Base-by-base conservation (phyloP, 176 grass and related monocot genomes). In the Ensete ventricosum region DNA sequence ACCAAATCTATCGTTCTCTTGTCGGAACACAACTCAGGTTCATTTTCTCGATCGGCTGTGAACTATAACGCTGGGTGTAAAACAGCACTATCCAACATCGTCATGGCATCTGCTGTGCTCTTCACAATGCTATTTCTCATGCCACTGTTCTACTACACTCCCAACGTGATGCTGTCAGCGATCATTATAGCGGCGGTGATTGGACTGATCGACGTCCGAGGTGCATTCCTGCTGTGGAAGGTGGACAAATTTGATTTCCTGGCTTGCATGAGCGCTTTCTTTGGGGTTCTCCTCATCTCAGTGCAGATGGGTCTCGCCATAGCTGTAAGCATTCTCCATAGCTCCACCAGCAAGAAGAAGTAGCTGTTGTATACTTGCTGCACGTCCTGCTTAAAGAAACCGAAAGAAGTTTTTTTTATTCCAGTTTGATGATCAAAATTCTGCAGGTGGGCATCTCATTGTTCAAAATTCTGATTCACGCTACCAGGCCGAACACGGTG, bases 151-250 rank as follows among this genome's bases (percentile, higher is more conserved):
- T 89, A 91, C 77, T 88, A 93, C 85, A 98, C 94, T 0, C 94
- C 94, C 0, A 98, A 93, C 69, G 94, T 98, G 53, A 98, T 93
- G 72, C 78, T 98, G 14, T 85, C 90, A 1, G 94, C 94, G 23
- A 98, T 98, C 76, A 98, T 98, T 78, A 93, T 98, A 81, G 90
- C 94, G 11, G 94, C 94, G 0, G 94, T 98, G 77, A 64, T 88
- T 0, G 94, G 94, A 3, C 94, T 98, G 25, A 87, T 98, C 72
- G 94, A 98, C 82, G 50, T 93, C 27, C 83, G 72, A 14, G 90
- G 86, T 27, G 90, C 88, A 24, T 59, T 69, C 67, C 77, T 53
- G 83, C 78, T 98, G 50, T 98, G 94, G 94, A 93, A 89, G 77
- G 90, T 98, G 21, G 94, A 98, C 81, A 98, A 93, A 76, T 82